Percentiles rank a stretch among this genome's conserved stretches.
These are phyloP conservation scores for Spathaspora jeffriesii DNA, from an alignment of 1,139 yeast genomes.

Conservation along the genomic window DNA sequence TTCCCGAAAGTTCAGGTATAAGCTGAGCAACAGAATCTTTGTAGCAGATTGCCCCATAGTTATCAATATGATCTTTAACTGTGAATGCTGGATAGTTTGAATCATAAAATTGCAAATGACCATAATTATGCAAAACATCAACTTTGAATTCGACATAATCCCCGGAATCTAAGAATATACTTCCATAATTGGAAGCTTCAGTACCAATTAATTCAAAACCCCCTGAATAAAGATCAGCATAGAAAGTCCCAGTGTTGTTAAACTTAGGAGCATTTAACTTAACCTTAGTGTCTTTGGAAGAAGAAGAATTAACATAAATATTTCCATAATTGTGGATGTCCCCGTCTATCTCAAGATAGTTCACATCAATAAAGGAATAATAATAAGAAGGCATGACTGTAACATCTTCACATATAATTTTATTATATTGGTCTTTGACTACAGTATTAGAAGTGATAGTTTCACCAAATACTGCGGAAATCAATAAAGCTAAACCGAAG, in stretches of 20 bases:
- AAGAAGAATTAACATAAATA: not conserved
- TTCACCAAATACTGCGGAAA: not conserved
- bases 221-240: not conserved
- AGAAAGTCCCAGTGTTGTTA: not conserved
- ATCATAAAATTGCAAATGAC: constrained; percentile 1
- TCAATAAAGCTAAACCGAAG: not conserved
- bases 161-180: not conserved
- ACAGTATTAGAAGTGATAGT: not conserved
- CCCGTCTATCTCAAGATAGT: not conserved
- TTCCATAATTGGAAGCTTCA: not conserved
- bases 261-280: not conserved
- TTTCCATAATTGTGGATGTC: not conserved
- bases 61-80: not conserved
- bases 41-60: not conserved
- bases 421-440: not conserved
- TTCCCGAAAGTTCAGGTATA: not conserved
- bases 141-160: not conserved
- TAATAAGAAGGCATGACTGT: not conserved
- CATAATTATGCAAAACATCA: not conserved
- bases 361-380: not conserved
- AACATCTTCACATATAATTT: not conserved
- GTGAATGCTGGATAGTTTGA: not conserved
- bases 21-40: not conserved
- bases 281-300: not conserved
- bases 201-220: not conserved